Evolutionary conservation across 2,329 filamentous ascomycete genomes (phyloP).

Genomic region (Xylariaceae sp.): DNA sequence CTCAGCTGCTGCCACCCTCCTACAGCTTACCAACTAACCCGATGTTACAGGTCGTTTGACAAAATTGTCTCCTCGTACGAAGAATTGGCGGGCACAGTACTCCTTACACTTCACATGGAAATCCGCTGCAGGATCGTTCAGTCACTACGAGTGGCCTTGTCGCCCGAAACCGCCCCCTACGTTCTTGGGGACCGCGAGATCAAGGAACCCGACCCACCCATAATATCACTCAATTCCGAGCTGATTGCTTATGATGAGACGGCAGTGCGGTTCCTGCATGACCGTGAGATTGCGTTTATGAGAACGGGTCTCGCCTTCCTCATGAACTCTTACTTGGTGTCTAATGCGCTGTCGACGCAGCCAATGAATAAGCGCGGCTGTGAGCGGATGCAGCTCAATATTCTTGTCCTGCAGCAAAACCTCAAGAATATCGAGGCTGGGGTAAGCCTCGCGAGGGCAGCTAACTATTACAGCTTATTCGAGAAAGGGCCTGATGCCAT

Average conservation of each 20-base stretch:
- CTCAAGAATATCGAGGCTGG: conserved; percentile 84
- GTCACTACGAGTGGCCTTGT: conserved; percentile 64
- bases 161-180: conserved; percentile 57
- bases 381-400: conserved; percentile 87
- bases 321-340: conserved; percentile 74
- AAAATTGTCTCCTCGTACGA: conserved; percentile 79
- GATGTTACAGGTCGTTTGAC: conserved; percentile 70
- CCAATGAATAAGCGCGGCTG: conserved; percentile 83
- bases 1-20: background rate
- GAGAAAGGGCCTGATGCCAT: conserved; percentile 62
- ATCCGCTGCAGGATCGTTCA: conserved; percentile 81
- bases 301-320: conserved; percentile 71
- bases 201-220: conserved; percentile 71
- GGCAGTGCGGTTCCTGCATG: conserved; percentile 66
- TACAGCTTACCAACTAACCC: conserved; percentile 6
- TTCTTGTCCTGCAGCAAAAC: conserved; percentile 92
- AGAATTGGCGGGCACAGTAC: conserved; percentile 70
- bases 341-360: conserved; percentile 65
- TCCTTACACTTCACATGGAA: conserved; percentile 85
- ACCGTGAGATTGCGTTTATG: conserved; percentile 69
- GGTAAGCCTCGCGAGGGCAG: conserved; percentile 59
- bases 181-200: conserved; percentile 65
- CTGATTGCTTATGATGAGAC: conserved; percentile 87
- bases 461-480: conserved; percentile 68
- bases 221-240: conserved; percentile 79